phyloP scores from a whole-genome alignment of 1,139 yeast species.

The Pichia sp. region DNA sequence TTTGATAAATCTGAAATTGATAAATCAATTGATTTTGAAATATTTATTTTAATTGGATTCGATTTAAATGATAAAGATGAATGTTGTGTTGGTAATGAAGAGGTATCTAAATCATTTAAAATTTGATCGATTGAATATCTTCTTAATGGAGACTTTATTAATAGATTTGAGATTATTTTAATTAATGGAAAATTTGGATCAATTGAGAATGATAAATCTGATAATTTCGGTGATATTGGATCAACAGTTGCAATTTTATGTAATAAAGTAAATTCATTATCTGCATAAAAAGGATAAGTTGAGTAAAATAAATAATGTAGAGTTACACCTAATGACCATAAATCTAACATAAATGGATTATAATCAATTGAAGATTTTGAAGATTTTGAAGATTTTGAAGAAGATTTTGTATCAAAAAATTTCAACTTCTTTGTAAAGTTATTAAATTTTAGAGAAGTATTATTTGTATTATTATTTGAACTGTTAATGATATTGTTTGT shows the following conservation, averaged over 20 bases:
- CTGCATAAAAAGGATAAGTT: conserved; percentile 56
- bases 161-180: conserved; percentile 23
- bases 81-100: too few species aligned
- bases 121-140: too few species aligned
- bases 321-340: conserved; percentile 64
- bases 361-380: neutral
- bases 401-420: neutral
- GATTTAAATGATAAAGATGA: too few species aligned
- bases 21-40: conserved; percentile 23
- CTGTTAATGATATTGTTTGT: too few species aligned
- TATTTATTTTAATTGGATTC: conserved; percentile 13
- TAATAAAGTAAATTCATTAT: conserved; percentile 54
- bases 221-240: conserved; percentile 4
- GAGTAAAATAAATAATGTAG: conserved; percentile 53
- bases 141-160: conserved; percentile 43
- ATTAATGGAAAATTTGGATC: neutral
- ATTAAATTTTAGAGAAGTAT: neutral
- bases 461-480: neutral
- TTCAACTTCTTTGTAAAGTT: conserved; percentile 1
- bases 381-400: too few species aligned
- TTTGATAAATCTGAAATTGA: conserved; percentile 8
- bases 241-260: conserved; percentile 38
- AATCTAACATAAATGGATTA: conserved; percentile 40
- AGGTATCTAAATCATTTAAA: too few species aligned
- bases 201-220: conserved; percentile 2